A percentile compares a stretch with the other conserved stretches of the same genome.
Evolutionary conservation across 2,329 filamentous ascomycete species (phyloP).

Genomic region (Fusarium continuum): DNA sequence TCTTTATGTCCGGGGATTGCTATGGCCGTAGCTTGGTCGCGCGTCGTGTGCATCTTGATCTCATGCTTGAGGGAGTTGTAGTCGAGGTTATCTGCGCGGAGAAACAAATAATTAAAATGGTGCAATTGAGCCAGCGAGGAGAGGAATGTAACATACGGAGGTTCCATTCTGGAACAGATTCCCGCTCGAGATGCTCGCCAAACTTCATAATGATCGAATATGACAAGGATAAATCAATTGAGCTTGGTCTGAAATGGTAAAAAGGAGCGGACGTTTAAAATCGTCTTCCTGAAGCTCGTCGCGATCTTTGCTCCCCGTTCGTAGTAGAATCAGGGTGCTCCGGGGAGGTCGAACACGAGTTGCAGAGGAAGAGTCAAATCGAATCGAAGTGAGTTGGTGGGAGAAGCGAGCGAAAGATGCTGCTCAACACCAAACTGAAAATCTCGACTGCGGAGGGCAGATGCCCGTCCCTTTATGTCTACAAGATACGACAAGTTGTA

Average conservation of each 20-base stretch:
- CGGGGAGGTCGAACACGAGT: slow-evolving; percentile 11
- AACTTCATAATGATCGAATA: slow-evolving; percentile 50
- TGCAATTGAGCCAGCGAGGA: not conserved
- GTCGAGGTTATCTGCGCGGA: slow-evolving; percentile 79
- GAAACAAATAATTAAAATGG: slow-evolving; percentile 7
- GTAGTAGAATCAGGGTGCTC: not conserved
- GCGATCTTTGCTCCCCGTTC: not conserved
- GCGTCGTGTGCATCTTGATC: slow-evolving; percentile 82
- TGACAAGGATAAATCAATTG: slow-evolving; percentile 2
- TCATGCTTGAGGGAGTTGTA: slow-evolving; percentile 88
- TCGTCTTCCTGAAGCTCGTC: slow-evolving; percentile 3
- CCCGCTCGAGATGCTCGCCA: slow-evolving; percentile 69
- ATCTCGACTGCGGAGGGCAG: not conserved
- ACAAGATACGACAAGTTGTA: not conserved
- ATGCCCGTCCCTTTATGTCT: slow-evolving; percentile 16
- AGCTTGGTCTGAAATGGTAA: not conserved
- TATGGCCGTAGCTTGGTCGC: slow-evolving; percentile 73
- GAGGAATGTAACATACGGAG: slow-evolving; percentile 64
- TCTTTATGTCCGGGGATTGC: slow-evolving; percentile 78
- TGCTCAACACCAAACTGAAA: slow-evolving; percentile 11
- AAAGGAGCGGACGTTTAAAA: slow-evolving; percentile 7
- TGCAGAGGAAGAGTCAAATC: slow-evolving; percentile 7
- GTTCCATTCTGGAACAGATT: slow-evolving; percentile 85
- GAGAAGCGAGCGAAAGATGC: slow-evolving; percentile 26
- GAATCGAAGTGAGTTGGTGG: slow-evolving; percentile 5